Evolutionary conservation across 495 filamentous ascomycete genomes (phyloP).

Genomic region (Rhypophila decipiens): DNA sequence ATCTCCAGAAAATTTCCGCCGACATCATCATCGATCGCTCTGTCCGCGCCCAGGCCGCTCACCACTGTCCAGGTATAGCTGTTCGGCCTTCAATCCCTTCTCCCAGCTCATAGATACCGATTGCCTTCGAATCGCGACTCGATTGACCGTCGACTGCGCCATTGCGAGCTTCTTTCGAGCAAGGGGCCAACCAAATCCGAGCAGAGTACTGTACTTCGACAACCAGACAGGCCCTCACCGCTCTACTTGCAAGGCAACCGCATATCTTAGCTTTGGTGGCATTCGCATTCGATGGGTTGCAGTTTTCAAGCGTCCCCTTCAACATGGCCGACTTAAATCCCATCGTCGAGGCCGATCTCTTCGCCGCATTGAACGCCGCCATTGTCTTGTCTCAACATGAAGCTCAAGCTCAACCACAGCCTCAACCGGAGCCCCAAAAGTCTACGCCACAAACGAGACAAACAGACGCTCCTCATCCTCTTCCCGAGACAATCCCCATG

Average conservation of each 20-base stretch:
- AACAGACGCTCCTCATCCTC: not conserved
- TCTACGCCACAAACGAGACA: not conserved
- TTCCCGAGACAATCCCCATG: not conserved
- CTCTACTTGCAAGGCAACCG: no score
- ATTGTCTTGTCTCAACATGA: not conserved
- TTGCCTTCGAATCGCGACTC: no score
- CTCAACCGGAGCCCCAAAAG: not conserved
- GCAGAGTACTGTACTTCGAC: no score
- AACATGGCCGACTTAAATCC: conserved; percentile 13
- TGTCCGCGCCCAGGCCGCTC: no score
- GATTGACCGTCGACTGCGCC: no score
- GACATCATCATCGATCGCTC: conserved; percentile 17
- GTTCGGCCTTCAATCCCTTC: no score
- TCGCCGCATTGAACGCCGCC: conserved; percentile 11
- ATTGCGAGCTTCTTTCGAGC: no score
- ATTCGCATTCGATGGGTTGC: conserved; percentile 10
- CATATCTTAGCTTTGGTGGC: conserved; percentile 1
- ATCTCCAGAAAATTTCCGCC: conserved; percentile 37
- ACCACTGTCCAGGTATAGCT: no score
- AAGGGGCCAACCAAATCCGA: no score
- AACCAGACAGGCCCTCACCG: no score
- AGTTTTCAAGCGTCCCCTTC: not conserved
- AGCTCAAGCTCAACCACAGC: not conserved
- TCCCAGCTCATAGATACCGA: no score
- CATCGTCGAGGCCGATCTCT: conserved; percentile 12